Conservation (phyloP, 768 basidiomycete genomes). For the Psilocybe cyanescens region DNA sequence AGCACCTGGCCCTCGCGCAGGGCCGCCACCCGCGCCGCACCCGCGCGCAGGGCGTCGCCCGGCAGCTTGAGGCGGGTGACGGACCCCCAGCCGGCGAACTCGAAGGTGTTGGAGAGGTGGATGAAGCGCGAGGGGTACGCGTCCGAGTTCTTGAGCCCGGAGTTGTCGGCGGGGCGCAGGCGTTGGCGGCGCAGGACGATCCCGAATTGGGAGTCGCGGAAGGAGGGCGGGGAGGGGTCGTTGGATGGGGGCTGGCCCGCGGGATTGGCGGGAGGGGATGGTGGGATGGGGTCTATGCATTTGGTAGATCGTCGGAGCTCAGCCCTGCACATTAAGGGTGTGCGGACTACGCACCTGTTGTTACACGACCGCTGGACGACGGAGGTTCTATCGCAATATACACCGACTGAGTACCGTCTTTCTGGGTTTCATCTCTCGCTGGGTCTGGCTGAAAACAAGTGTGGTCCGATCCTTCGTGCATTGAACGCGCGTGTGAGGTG, state of each 20-base stretch:
- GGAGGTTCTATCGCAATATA: constrained; percentile 19
- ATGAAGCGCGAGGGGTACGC: constrained; percentile 62
- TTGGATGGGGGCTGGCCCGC: not conserved
- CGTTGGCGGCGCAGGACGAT: constrained; percentile 66
- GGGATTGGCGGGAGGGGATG: not conserved
- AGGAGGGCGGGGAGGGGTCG: constrained; percentile 40
- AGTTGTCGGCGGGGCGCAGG: constrained; percentile 45
- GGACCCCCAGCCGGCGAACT: constrained; percentile 76
- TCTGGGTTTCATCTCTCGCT: not conserved
- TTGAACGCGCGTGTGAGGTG: not conserved
- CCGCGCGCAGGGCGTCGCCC: constrained; percentile 42
- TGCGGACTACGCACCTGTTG: constrained; percentile 4
- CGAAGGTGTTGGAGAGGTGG: constrained; percentile 64
- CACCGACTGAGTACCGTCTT: not conserved
- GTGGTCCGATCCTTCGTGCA: not conserved
- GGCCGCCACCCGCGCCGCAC: constrained; percentile 29
- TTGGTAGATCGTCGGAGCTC: too few relatives aligned
- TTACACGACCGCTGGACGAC: not conserved
- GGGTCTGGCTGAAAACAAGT: not conserved
- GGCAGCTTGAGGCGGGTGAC: constrained; percentile 49
- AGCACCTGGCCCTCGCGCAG: constrained; percentile 44
- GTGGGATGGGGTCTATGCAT: not conserved
- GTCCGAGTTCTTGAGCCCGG: constrained; percentile 39
- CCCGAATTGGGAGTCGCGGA: constrained; percentile 52
- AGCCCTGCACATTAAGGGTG: not conserved